A percentile compares a stretch with the other conserved stretches of the same genome.
Evolutionary conservation across 192 early-diverging fungal species (phyloP).

Genomic region (Backusella circina): DNA sequence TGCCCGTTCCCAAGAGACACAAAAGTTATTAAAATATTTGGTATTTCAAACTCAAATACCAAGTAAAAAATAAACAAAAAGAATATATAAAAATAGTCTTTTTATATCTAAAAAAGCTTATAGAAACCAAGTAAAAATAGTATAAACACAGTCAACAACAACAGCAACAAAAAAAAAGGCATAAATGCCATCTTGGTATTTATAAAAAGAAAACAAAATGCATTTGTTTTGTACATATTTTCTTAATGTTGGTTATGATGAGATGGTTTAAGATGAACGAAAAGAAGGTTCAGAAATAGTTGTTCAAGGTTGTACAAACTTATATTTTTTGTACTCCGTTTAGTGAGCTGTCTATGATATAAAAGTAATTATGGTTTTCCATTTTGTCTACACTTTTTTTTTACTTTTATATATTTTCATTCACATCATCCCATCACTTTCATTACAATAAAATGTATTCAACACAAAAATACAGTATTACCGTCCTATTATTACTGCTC

Average conservation of each 20-base stretch:
- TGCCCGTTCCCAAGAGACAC: neutral
- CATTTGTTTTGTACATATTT: neutral
- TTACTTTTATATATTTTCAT: neutral
- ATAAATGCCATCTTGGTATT: too few species aligned
- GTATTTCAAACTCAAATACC: neutral
- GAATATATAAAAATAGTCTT: neutral
- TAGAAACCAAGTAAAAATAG: too few species aligned
- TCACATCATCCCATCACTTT: neutral
- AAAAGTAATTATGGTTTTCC: neutral
- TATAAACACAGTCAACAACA: too few species aligned
- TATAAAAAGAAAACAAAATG: neutral
- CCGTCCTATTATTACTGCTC: neutral
- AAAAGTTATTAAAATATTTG: neutral
- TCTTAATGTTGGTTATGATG: neutral
- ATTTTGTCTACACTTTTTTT: neutral
- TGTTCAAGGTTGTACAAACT: neutral
- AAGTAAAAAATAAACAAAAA: neutral
- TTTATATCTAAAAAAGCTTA: neutral
- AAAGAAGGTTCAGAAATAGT: neutral
- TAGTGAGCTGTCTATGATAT: neutral
- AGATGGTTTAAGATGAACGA: neutral
- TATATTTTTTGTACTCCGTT: neutral
- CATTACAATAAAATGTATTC: neutral
- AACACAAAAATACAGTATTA: neutral
- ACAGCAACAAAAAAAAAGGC: too few species aligned